A percentile compares a stretch with the other conserved stretches of the same genome.
These are phyloP conservation scores for Xylaria longipes DNA, from an alignment of 495 filamentous ascomycete genomes.

Conservation along the genomic window DNA sequence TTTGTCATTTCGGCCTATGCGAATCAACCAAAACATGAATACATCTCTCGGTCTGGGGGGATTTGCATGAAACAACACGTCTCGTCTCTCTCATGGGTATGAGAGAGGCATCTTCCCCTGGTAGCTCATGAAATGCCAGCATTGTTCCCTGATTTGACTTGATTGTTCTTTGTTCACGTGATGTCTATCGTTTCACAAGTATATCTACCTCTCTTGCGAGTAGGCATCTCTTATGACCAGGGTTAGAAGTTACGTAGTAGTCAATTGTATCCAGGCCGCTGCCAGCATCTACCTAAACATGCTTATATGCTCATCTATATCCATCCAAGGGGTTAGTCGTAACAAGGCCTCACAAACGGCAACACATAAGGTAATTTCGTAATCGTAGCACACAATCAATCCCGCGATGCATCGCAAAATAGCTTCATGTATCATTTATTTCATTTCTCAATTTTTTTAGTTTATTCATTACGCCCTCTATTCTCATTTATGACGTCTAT, in stretches of 20 bases:
- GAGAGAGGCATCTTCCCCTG: conserved; percentile 34
- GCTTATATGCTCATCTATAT: neutral
- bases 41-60: conserved; percentile 35
- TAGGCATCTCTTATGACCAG: no score
- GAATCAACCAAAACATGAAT: conserved; percentile 27
- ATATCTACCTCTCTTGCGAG: neutral
- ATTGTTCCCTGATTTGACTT: conserved; percentile 34
- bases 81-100: conserved; percentile 34
- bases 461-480: neutral
- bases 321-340: neutral
- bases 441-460: neutral
- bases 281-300: no score
- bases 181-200: neutral
- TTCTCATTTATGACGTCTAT: conserved; percentile 4
- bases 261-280: no score
- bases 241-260: no score
- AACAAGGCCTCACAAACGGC: neutral
- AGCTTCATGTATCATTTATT: neutral
- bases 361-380: neutral
- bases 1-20: conserved; percentile 31
- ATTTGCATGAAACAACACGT: conserved; percentile 34
- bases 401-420: neutral
- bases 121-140: conserved; percentile 41
- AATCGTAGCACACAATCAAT: neutral
- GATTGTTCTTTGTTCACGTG: neutral